Percentiles rank a stretch among this genome's conserved stretches.
Conservation (phyloP, 192 early-diverging fungal genomes). For the Allomyces javanicus region DNA sequence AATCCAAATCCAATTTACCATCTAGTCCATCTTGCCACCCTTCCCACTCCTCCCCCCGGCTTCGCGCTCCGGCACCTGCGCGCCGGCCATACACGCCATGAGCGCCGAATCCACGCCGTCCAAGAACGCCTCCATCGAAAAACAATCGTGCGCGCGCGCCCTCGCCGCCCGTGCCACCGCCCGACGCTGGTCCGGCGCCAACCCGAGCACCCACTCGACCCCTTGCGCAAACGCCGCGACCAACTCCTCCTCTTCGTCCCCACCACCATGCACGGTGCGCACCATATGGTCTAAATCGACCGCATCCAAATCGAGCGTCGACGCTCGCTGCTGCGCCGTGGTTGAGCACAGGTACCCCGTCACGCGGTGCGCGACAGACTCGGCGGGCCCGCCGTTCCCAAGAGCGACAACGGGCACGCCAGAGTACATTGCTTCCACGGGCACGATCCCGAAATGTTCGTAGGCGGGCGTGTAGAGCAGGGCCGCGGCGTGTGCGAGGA, state of each 20-base stretch:
- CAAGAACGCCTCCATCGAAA: not conserved
- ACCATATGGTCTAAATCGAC: not conserved
- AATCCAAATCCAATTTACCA: not conserved
- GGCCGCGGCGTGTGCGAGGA: constrained; percentile 38
- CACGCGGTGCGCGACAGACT: constrained; percentile 45
- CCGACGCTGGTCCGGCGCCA: not conserved
- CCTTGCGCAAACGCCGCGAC: not conserved
- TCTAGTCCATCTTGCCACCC: not conserved
- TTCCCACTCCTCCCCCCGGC: not conserved
- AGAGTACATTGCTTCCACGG: constrained; percentile 86
- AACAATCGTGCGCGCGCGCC: not conserved
- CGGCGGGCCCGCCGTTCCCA: constrained; percentile 68
- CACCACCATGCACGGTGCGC: not conserved
- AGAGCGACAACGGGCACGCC: constrained; percentile 68
- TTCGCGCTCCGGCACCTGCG: not conserved
- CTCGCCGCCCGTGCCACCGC: not conserved
- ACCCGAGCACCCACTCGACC: not conserved
- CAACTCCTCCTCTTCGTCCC: not conserved
- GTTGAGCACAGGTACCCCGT: constrained; percentile 63
- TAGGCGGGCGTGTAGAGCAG: constrained; percentile 78
- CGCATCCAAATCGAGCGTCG: not conserved
- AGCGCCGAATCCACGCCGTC: not conserved
- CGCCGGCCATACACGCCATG: not conserved
- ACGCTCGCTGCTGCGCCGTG: constrained; percentile 5
- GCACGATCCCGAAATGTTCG: constrained; percentile 96